phyloP scores from a whole-genome alignment of 2,329 filamentous ascomycete species.

The Claviceps sp. region DNA sequence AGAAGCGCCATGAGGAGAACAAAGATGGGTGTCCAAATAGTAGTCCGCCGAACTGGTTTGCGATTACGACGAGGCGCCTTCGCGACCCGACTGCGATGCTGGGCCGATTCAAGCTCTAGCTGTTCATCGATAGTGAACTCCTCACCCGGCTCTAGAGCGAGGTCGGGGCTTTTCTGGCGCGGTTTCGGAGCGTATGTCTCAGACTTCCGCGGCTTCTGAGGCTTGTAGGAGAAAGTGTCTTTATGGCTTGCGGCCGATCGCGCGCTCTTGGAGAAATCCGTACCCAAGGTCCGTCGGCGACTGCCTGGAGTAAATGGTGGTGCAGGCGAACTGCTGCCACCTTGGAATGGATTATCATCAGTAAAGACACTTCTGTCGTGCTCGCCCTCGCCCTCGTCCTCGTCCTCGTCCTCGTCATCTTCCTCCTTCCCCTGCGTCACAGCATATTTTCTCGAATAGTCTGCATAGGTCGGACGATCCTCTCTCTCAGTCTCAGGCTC shows the following conservation, averaged over 20 bases:
- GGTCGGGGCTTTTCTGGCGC: constrained; percentile 21
- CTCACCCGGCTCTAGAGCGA: constrained; percentile 55
- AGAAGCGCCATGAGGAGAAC: constrained; percentile 59
- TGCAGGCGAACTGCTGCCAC: constrained; percentile 54
- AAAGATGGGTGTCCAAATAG: constrained; percentile 52
- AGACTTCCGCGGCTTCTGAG: constrained; percentile 38
- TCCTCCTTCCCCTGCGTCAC: background rate
- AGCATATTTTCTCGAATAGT: constrained; percentile 43
- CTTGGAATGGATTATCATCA: constrained; percentile 86
- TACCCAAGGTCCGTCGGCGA: constrained; percentile 35
- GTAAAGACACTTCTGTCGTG: constrained; percentile 58
- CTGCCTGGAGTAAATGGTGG: constrained; percentile 32
- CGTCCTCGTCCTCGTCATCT: constrained; percentile 29
- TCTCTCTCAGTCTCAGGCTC: constrained; percentile 38
- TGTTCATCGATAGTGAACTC: constrained; percentile 92
- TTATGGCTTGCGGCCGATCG: constrained; percentile 32
- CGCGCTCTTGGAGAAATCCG: constrained; percentile 27
- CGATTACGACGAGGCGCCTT: constrained; percentile 30
- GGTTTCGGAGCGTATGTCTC: constrained; percentile 35
- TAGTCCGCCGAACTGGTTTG: constrained; percentile 24
- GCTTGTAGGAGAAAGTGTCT: constrained; percentile 17
- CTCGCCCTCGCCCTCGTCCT: constrained; percentile 25
- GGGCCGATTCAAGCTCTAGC: constrained; percentile 61
- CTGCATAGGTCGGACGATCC: constrained; percentile 20
- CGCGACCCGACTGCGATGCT: constrained; percentile 35